Evolutionary conservation across 2,329 filamentous ascomycete species (phyloP), one percentile per base, ranked within the genome.

Genomic region (Huntiella abstrusa): DNA sequence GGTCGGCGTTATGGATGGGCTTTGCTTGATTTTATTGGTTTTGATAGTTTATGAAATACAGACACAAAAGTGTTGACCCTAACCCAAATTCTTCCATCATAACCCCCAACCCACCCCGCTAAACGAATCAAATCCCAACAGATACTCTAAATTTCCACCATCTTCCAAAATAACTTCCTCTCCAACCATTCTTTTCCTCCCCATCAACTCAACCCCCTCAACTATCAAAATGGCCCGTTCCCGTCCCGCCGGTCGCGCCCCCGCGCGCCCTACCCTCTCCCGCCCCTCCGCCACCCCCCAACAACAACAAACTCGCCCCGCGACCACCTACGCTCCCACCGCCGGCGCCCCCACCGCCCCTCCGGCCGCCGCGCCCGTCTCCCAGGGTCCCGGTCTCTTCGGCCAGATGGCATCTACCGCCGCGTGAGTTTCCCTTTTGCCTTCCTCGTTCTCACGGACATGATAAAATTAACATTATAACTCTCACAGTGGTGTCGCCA

Each of bases 341-440:
- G 61, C 3, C 4, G 51, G 58, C 33, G 58, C 67, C 45, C 64
- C 73, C 47, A 70, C 73, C 43, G 68, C 69, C 49, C 60, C 64
- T 45, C 63, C 64, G 42, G 62, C 66, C 19, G 62, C 64, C 46
- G 62, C 65, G 41, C 63, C 66, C 44, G 62, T 63, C 45, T 72
- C 74, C 46, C 71, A 80, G 54, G 83, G 86, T 22, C 79, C 85
- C 4, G 88, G 91, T 53, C 71, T 98, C 8, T 85, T 98, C 55
- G 88, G 85, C 50, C 85, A 96, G 71, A 95, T 98, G 83, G 91
- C 91, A 54, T 86, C 80, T 60, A 98, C 91, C 49, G 91, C 91
- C 62, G 91, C 91, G 88, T 96, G 80, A 69, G 86, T 78, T 10
- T 15, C n/a, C n/a, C 45, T n/a, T 42, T 28, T 28, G 1, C 22